Percentiles rank a stretch among this genome's conserved stretches.
These are phyloP conservation scores for Trichosporon ovoides DNA, from an alignment of 1,284 basidiomycete genomes.

Conservation along the genomic window DNA sequence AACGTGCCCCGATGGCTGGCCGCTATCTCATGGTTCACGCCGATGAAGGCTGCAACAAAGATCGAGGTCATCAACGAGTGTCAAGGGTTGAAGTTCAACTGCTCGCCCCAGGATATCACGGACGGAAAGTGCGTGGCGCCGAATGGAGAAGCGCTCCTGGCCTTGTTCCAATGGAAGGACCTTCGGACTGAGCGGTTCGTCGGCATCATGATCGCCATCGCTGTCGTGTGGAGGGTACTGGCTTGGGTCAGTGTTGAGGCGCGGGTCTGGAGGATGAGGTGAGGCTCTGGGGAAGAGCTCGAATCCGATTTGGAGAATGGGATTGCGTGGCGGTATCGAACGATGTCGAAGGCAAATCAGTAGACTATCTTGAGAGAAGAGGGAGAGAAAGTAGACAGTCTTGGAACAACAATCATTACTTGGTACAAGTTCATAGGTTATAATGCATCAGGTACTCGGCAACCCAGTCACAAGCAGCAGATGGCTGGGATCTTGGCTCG, in stretches of 20 bases:
- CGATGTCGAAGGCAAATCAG: too few species aligned
- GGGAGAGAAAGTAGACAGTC: too few species aligned
- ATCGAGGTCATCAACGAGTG: slow-evolving; percentile 52
- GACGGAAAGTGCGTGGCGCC: slow-evolving; percentile 48
- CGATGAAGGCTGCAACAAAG: slow-evolving; percentile 37
- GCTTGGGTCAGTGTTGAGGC: slow-evolving; percentile 28
- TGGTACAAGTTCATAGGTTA: too few species aligned
- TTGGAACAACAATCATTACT: too few species aligned
- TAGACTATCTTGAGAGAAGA: too few species aligned
- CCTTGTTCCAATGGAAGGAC: slow-evolving; percentile 43
- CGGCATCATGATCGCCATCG: slow-evolving; percentile 45
- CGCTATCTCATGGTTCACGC: slow-evolving; percentile 43
- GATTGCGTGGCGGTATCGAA: too few species aligned
- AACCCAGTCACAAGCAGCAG: too few species aligned
- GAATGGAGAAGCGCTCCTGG: slow-evolving; percentile 42
- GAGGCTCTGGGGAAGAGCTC: background rate
- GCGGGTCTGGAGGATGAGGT: slow-evolving; percentile 30
- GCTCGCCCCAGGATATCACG: slow-evolving; percentile 37
- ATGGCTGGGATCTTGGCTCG: too few species aligned
- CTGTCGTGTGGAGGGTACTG: slow-evolving; percentile 37
- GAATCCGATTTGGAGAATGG: too few species aligned
- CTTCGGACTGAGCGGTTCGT: slow-evolving; percentile 41
- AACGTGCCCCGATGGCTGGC: slow-evolving; percentile 48
- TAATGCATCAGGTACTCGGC: too few species aligned
- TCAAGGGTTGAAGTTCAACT: slow-evolving; percentile 44